A percentile compares a stretch with the other conserved stretches of the same genome.
Evolutionary conservation across 1,284 basidiomycete species (phyloP).

Genomic region (Ceratobasidium sp.): DNA sequence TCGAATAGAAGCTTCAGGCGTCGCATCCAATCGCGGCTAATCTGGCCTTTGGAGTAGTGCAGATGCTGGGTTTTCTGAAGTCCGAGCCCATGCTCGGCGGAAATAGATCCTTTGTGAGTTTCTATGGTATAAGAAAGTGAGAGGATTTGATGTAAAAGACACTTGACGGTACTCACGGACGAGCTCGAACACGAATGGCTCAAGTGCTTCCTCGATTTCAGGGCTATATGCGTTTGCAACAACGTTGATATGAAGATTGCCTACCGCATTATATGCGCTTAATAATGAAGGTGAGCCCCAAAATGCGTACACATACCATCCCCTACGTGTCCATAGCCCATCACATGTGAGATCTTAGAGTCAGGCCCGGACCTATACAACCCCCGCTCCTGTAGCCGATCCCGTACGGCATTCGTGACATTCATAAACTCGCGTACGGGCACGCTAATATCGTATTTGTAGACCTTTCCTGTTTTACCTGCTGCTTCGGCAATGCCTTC

Average conservation of each 20-base stretch:
- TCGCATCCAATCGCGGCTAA: constrained; percentile 88
- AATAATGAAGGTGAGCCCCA: neutral
- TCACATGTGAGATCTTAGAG: constrained; percentile 76
- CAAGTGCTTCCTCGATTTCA: constrained; percentile 86
- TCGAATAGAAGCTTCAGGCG: constrained; percentile 92
- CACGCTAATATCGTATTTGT: constrained; percentile 98
- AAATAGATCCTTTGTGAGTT: constrained; percentile 81
- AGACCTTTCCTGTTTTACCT: constrained; percentile 92
- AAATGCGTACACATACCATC: constrained; percentile 69
- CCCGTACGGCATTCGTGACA: constrained; percentile 82
- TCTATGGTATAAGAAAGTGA: constrained; percentile 36
- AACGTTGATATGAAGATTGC: constrained; percentile 94
- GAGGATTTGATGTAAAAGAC: neutral
- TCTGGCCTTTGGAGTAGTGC: constrained; percentile 82
- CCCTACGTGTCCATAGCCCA: constrained; percentile 96
- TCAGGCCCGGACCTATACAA: constrained; percentile 65
- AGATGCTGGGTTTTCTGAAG: constrained; percentile 94
- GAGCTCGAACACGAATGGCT: constrained; percentile 96
- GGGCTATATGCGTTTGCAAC: constrained; percentile 84
- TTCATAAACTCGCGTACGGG: constrained; percentile 89
- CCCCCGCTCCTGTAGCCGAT: constrained; percentile 75
- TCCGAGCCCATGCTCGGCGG: constrained; percentile 96
- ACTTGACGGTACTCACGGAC: constrained; percentile 52
- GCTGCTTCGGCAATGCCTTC: constrained; percentile 94
- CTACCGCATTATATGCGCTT: constrained; percentile 54